Percentiles rank a stretch among this genome's conserved stretches.
Evolutionary conservation across 805 yeast species (phyloP).

Genomic region (Wickerhamomyces ciferrii): DNA sequence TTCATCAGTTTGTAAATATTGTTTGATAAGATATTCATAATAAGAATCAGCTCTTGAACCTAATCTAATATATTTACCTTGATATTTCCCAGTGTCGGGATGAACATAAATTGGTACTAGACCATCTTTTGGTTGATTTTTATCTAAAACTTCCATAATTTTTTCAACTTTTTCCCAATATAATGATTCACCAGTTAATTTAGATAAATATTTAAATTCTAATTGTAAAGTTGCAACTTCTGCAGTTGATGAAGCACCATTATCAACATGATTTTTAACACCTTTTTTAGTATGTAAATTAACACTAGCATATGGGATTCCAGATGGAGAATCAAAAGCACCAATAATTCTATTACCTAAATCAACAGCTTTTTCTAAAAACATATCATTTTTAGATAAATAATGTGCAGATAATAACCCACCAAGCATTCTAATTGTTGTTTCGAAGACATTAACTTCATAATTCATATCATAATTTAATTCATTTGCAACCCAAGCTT

Average conservation of each 20-base stretch:
- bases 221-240: slow-evolving; percentile 85
- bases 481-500: slow-evolving; percentile 68
- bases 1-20: slow-evolving; percentile 71
- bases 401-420: slow-evolving; percentile 84
- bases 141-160: slow-evolving; percentile 65
- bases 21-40: slow-evolving; percentile 84
- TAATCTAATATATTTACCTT: slow-evolving; percentile 61
- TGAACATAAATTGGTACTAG: slow-evolving; percentile 76
- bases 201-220: slow-evolving; percentile 78
- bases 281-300: slow-evolving; percentile 66
- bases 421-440: slow-evolving; percentile 93
- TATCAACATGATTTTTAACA: slow-evolving; percentile 52
- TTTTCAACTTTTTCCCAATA: slow-evolving; percentile 80
- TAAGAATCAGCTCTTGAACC: slow-evolving; percentile 94
- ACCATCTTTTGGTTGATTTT: slow-evolving; percentile 62
- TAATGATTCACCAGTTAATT: slow-evolving; percentile 69
- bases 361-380: slow-evolving; percentile 72
- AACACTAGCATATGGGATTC: slow-evolving; percentile 76
- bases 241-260: slow-evolving; percentile 84
- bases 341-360: slow-evolving; percentile 70
- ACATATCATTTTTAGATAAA: slow-evolving; percentile 61
- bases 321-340: slow-evolving; percentile 61
- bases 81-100: slow-evolving; percentile 70
- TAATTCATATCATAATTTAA: slow-evolving; percentile 68
- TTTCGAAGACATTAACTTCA: slow-evolving; percentile 80